Evolutionary conservation across 2,329 filamentous ascomycete species (phyloP), one percentile per base, ranked within the genome.

Genomic region (Botryotinia globosa): DNA sequence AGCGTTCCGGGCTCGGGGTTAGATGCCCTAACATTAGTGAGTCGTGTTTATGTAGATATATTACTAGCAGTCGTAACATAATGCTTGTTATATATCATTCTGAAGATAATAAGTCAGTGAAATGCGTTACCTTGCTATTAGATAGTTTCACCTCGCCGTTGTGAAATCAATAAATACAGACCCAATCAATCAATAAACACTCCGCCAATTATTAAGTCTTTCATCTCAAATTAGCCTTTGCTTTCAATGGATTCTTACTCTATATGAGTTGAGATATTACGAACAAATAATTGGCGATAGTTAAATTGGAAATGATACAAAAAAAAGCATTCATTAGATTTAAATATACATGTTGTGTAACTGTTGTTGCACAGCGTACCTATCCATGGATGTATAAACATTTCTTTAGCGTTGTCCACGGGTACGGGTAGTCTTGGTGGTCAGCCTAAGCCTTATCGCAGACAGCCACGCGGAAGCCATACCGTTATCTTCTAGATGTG

Each of bases 91-190:
- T 12, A 34, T 0, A 22, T 59, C 22, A 3, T 34, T 59, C 20
- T 59, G 1, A 2, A 59, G 20, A 20, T 22, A 37, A 34, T 2
- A 0, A 58, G 16, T 12, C 16, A 22, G 18, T 9, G 3, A 29
- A 58, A 34, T 58, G 20, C 3, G 20, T 22, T 58, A 58, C 7
- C 7, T 10, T 29, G n/a, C 29, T 20, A 3, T 18, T 20, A 18
- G 18, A 32, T 32, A 9, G 10, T 18, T 20, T 58, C 7, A 51
- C 22, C 48, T 51, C 48, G 48, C 10, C 48, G 22, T 10, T 14
- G 10, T 1, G 2, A 3, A 29, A 12, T 9, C 1, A 0, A 14
- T 54, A 3, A 0, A 54, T 29, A n/a, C 18, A 1, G 5, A 29
- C 25, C 6, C 3, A n/a, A 18, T 54, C 2, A 4, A n/a, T n/a